Base-by-base conservation (phyloP, 768 basidiomycete genomes). In the Agaricus sinodeliciosus region DNA sequence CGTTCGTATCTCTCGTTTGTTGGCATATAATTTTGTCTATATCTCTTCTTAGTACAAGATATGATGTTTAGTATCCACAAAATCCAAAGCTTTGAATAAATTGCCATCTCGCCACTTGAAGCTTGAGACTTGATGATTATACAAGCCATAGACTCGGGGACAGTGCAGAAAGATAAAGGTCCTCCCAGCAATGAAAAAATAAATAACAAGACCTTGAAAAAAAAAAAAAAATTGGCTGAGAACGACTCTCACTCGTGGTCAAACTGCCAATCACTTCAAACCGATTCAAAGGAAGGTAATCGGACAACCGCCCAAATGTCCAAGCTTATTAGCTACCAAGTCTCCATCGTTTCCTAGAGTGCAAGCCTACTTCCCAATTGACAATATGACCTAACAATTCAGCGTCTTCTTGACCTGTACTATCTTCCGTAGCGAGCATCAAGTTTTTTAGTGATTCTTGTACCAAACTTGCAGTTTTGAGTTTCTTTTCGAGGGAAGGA, bases 401-500 rank as follows among this genome's bases (percentile, higher is more conserved):
- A 4, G 78, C 83, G 62, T 91, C 90, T 61, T 87, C 85, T 60
- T 85, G 83, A 15, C 80, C 82, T 15, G 81, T 72, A 41, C 72
- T 84, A 58, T 90, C 89, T 62, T 91, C 90, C 6, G 90, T 92
- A 8, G 82, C 84, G 12, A 85, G 72, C 39, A 92, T 71, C n/a
- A 92, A 72, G 59, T 84, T 87, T 60, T 82, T 84, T 15, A 92
- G 67, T 2, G 90, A 91, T 56, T 89, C 84, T 60, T 92, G 90
- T 0, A 92, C 89, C 5, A 91, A 72, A 27, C 80, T 74, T 0
- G 90, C 89, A 6, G 85, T 91, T 65, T 87, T 85, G 18, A 91
- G 76, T 64, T 90, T 91, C 69, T 88, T 89, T 60, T 92, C 89
- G 4, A 91, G 74, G 1, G 90, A 89, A 0, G 88, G 86, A 16